Evolutionary conservation across 768 basidiomycete genomes (phyloP).

Genomic region (Sporobolomyces roseus): DNA sequence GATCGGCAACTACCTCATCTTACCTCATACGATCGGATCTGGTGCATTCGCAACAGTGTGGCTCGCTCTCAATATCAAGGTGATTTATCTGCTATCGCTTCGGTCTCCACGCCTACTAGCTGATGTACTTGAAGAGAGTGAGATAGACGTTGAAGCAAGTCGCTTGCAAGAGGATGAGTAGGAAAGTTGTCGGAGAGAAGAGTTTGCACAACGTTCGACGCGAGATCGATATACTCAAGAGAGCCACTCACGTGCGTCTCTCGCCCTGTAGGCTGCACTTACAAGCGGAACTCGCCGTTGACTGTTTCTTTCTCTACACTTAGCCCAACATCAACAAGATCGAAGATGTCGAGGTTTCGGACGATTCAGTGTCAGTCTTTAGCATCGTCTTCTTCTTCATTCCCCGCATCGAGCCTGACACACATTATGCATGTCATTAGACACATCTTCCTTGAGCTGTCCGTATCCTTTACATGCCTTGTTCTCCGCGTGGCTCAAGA

Average conservation of each 20-base stretch:
- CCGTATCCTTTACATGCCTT: not conserved
- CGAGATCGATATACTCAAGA: constrained; percentile 29
- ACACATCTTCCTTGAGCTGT: constrained; percentile 39
- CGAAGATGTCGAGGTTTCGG: constrained; percentile 17
- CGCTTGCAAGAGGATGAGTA: constrained; percentile 31
- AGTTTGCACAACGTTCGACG: constrained; percentile 1
- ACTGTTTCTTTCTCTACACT: no score
- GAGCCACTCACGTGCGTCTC: constrained; percentile 18
- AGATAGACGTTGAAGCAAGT: constrained; percentile 24
- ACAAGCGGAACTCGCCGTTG: no score
- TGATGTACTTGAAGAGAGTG: not conserved
- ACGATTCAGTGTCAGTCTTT: not conserved
- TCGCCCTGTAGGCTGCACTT: not conserved
- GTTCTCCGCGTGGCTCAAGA: not conserved
- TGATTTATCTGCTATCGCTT: not conserved
- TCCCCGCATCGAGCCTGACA: not conserved
- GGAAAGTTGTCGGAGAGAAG: not conserved
- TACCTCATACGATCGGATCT: constrained; percentile 16
- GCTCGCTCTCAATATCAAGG: constrained; percentile 24
- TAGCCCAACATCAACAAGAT: constrained; percentile 40
- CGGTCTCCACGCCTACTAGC: not conserved
- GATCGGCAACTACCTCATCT: constrained; percentile 25
- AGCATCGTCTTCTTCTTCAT: not conserved
- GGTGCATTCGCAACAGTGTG: constrained; percentile 24
- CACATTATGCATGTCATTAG: not conserved